Conservation (phyloP, 306 rosid genomes). For the Trifolium pratense region DNA sequence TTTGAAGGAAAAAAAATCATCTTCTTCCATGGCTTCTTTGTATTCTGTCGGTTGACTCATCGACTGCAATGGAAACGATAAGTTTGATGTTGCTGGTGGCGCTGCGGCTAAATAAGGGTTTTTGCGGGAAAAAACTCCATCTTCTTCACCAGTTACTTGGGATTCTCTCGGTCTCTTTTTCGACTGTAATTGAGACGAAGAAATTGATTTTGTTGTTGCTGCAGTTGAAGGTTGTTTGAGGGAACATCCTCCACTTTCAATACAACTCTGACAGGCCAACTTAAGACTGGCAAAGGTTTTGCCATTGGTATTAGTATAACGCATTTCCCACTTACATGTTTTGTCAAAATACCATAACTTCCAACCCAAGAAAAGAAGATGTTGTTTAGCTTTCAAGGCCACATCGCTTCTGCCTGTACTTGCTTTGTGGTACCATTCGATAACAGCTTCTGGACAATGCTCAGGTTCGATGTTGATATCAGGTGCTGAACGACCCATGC, state of each 20-base stretch:
- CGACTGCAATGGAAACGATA: background rate
- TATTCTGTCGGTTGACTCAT: background rate
- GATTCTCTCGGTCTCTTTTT: background rate
- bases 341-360: constrained; percentile 43
- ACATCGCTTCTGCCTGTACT: background rate
- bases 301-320: constrained; percentile 62
- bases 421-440: constrained; percentile 43
- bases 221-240: background rate
- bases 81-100: background rate
- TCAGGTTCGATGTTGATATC: background rate
- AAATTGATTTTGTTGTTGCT: background rate
- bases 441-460: constrained; percentile 54
- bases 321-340: constrained; percentile 49
- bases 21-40: background rate
- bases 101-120: no score
- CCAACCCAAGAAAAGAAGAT: constrained; percentile 66
- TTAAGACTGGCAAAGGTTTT: constrained; percentile 54
- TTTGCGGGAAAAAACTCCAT: no score
- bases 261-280: constrained; percentile 56
- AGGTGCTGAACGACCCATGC: background rate
- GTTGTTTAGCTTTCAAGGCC: constrained; percentile 50
- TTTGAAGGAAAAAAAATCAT: no score
- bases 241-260: constrained; percentile 33
- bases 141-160: background rate
- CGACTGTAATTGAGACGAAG: background rate